Evolutionary conservation across 108 stramenopile genomes (phyloP), one percentile per base, ranked within the genome.

Genomic region (Nitzschia inconspicua): DNA sequence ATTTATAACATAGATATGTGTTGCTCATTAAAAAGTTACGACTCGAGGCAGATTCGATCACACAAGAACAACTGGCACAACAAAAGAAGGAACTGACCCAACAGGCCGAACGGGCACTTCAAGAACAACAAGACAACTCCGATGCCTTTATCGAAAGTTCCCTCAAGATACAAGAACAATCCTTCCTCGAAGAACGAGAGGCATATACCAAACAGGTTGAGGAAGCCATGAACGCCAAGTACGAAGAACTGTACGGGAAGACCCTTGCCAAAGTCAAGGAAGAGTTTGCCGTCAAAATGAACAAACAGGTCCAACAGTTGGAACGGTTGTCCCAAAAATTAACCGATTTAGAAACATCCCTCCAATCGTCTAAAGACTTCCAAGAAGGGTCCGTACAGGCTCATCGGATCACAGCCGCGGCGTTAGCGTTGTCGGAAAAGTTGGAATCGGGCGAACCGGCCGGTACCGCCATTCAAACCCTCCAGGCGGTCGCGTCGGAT

Each of bases 381-480:
- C 77, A 88, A 51, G 47, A 66, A 44, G 86, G 81, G 53, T 86
- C 86, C 13, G 52, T 77, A 8, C 66, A 65, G 34, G 86, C 86
- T 1, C 90, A 91, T 63, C 66, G 78, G 8, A 69, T 91, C 39
- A 81, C 73, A 52, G 90, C 86, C 19, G 90, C 86, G 8, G 84
- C 84, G 19, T 75, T 91, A 70, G 82, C 86, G 18, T 58, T 91
- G 36, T 70, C 80, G 32, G 76, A 81, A 43, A 79, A 82, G 51
- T 42, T 87, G 57, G 91, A 83, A 60, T 66, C 58, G 0, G 69
- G 75, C 14, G 59, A 83, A 56, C 74, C 72, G 22, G 83, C 83
- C 3, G 77, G 68, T 11, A 70, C 74, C 19, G 82, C 87, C 31
- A 39, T 87, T n/a, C 77, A 67, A 9, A 84, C 89, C 2, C 69